Percentiles rank a stretch among this genome's conserved stretches.
Evolutionary conservation across 768 basidiomycete species (phyloP).

Genomic region (Lactarius deliciosus): DNA sequence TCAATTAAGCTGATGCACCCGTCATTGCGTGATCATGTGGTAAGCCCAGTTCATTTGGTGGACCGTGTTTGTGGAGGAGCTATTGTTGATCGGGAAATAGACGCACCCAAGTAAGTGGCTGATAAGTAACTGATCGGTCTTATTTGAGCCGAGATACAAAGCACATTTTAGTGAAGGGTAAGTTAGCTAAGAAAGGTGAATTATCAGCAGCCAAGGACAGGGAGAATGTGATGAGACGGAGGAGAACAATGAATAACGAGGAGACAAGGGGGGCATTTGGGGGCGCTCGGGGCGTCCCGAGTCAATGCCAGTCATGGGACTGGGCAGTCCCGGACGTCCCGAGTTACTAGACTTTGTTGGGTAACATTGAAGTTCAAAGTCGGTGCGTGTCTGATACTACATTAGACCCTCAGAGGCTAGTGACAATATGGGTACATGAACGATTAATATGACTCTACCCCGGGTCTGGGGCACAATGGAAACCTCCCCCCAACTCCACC

Average conservation of each 20-base stretch:
- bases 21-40: neutral
- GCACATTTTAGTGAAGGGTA: no score
- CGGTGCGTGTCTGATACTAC: constrained; percentile 12
- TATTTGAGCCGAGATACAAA: neutral
- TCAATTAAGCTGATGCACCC: constrained; percentile 2
- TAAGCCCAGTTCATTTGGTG: neutral
- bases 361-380: constrained; percentile 29
- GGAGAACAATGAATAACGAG: neutral
- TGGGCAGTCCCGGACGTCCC: constrained; percentile 5
- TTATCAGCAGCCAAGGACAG: neutral
- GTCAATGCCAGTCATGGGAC: constrained; percentile 7
- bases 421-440: constrained; percentile 18
- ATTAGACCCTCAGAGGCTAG: constrained; percentile 1
- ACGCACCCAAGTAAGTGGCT: constrained; percentile 3
- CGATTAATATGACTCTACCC: constrained; percentile 9
- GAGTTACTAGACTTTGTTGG: constrained; percentile 25
- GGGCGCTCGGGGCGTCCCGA: constrained; percentile 1
- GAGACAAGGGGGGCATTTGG: neutral
- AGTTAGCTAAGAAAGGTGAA: neutral
- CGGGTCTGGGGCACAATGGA: constrained; percentile 22
- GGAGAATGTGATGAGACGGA: neutral
- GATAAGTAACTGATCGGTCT: neutral
- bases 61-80: neutral
- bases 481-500: constrained; percentile 16
- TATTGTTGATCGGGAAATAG: constrained; percentile 1